Evolutionary conservation across 2,329 filamentous ascomycete genomes (phyloP).

Genomic region (Diaporthe citrichinensis): DNA sequence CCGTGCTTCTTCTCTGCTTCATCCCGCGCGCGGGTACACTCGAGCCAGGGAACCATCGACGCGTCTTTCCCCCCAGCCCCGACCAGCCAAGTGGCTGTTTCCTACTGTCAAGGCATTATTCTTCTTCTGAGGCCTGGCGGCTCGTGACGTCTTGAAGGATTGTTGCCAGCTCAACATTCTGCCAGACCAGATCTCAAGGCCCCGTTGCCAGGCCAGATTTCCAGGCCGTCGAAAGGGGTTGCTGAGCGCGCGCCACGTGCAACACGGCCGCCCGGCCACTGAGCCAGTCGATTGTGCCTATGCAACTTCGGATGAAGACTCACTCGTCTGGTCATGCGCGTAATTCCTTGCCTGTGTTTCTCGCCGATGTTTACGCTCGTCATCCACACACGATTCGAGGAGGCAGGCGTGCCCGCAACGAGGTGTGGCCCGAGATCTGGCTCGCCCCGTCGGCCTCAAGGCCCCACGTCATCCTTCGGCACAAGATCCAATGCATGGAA

Average conservation of each 20-base stretch:
- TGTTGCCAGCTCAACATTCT: constrained; percentile 5
- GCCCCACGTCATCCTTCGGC: neutral
- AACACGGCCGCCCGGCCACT: constrained; percentile 10
- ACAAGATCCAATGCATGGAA: neutral
- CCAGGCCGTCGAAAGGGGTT: neutral
- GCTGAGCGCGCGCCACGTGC: constrained; percentile 38
- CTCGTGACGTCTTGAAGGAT: constrained; percentile 11
- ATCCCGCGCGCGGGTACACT: constrained; percentile 29
- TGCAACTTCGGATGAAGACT: neutral
- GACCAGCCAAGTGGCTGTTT: constrained; percentile 33
- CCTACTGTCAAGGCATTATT: neutral
- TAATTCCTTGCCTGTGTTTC: neutral
- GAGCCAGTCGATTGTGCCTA: constrained; percentile 13
- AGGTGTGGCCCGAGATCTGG: neutral
- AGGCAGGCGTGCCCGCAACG: neutral
- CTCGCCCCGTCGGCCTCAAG: neutral
- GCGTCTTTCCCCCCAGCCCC: neutral
- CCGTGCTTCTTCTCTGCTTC: constrained; percentile 17
- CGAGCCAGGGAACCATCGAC: neutral
- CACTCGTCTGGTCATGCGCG: neutral
- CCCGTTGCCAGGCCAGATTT: neutral
- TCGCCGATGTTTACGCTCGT: neutral
- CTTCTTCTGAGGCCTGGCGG: neutral
- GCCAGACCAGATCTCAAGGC: constrained; percentile 2
- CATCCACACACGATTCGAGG: neutral